phyloP scores from a whole-genome alignment of 2,329 filamentous ascomycete species.

The Aspergillus brunneoviolaceus region DNA sequence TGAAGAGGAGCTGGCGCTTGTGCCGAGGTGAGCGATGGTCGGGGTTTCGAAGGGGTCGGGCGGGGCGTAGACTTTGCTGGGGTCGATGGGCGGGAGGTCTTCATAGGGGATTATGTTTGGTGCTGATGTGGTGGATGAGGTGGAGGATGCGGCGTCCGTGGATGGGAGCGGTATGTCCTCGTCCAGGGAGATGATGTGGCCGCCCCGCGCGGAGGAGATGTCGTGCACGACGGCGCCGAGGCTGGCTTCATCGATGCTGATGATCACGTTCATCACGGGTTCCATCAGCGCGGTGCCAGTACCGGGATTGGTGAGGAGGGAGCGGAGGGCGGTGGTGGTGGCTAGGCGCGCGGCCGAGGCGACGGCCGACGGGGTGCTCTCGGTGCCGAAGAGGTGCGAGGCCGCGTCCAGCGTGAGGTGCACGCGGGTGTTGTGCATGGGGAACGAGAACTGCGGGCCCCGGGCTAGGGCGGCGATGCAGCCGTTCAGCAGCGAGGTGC shows the following conservation, averaged over 20 bases:
- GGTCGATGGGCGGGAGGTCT: slow-evolving; percentile 58
- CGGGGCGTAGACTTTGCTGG: slow-evolving; percentile 77
- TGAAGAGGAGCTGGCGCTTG: slow-evolving; percentile 6
- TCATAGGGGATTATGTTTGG: slow-evolving; percentile 19
- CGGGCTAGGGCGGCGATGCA: slow-evolving; percentile 79
- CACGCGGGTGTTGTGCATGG: slow-evolving; percentile 73
- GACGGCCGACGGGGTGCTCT: slow-evolving; percentile 65
- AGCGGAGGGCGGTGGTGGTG: slow-evolving; percentile 67
- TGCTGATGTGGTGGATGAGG: slow-evolving; percentile 12
- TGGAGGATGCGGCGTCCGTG: slow-evolving; percentile 23
- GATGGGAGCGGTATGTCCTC: slow-evolving; percentile 42
- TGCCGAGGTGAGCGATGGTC: slow-evolving; percentile 13
- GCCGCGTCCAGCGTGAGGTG: slow-evolving; percentile 66
- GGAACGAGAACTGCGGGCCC: slow-evolving; percentile 76
- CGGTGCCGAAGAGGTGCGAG: slow-evolving; percentile 64
- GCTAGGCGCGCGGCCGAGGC: slow-evolving; percentile 68
- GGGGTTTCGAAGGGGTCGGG: slow-evolving; percentile 69
- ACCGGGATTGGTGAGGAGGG: slow-evolving; percentile 44
- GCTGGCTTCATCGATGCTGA: slow-evolving; percentile 77
- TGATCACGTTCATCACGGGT: slow-evolving; percentile 87
- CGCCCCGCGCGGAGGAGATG: slow-evolving; percentile 70
- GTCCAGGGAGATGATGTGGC: slow-evolving; percentile 70
- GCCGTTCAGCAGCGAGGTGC: slow-evolving; percentile 69
- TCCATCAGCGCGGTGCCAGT: slow-evolving; percentile 72
- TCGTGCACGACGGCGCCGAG: slow-evolving; percentile 83